Base-by-base conservation (phyloP, 768 basidiomycete genomes). In the Leccinum barrowsii region DNA sequence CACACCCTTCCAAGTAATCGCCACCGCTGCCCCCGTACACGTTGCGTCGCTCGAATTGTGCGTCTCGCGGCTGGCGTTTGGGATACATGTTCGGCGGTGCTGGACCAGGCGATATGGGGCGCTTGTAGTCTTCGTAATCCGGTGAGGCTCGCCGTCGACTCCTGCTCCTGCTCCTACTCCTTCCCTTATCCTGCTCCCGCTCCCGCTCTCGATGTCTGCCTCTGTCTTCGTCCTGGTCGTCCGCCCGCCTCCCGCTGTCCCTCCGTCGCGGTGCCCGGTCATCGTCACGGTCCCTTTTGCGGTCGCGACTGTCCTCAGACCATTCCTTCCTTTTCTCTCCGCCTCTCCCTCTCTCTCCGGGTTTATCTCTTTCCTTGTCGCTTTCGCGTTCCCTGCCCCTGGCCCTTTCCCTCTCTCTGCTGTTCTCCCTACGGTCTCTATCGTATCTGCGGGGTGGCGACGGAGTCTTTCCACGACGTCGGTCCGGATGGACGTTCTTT, bases 1-100 rank as follows among this genome's bases (percentile, higher is more conserved):
- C 81, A 54, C 61, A 90, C 91, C 84, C 83, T 60, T 92, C 89
- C 71, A 92, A 69, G 60, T 79, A 90, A 56, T 90, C 86, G 12
- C 59, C 63, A 5, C 70, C 54, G 7, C 73, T 71, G 2, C 71
- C 72, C 30, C 69, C 61, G 19, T 74, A 73, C 15, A 70, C 75
- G 49, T 70, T 62, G 4, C 66, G 63, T 57, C 73, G 68, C 26
- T 59, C 64, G 35, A 65, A 55, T 30, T 3, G 5, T 2, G 28
- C 58, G 21, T 67, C 59, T 32, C 61, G 59, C 5, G 57, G 35
- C 47, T 65, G 67, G 19, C 79, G 74, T 48, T 65, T 69, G 5
- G 82, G 78, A 63, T 87, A 86, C 85, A 87, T 84, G 67, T 78
- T 83, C 71, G 76, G 60, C 76, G 76, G 58, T 19, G n/a, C 50